Base-by-base conservation (phyloP, 2,329 filamentous ascomycete genomes). In the Ophiostoma triangulosporum region DNA sequence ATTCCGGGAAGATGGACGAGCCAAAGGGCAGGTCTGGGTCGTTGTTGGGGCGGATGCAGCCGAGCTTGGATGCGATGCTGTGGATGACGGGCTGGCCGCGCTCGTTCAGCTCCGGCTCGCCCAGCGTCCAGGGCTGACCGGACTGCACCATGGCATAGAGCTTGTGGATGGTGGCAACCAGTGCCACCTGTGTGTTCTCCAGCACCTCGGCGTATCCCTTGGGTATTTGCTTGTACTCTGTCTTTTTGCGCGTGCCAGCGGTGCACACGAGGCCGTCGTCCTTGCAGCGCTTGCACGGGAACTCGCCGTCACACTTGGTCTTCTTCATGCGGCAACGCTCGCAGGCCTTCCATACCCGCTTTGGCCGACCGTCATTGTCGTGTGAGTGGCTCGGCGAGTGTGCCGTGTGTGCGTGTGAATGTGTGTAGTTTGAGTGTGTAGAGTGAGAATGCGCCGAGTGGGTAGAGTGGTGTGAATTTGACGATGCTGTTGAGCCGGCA, bases 321-420 rank as follows among this genome's bases (percentile, higher is more conserved):
- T 83, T 83, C 72, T 83, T 83, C 77, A 82, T 82, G 59, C 79
- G 70, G 69, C 79, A 83, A 59, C 80, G 70, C 66, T 83, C 78
- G 58, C 80, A 83, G 17, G 80, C 80, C 64, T 83, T 83, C 78
- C 78, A 82, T 53, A 82, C 78, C 59, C 80, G 70, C 69, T 82
- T 83, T 62, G 82, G 77, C 57, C 78, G 71, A 48, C 73, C 74
- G 58, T 81, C 78, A 51, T 64, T 64, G 54, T 67, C 64, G 52
- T 70, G 66, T 27, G 67, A 12, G 52, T 70, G 66, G 31, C 68
- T 64, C 17, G 70, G 69, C 22, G 67, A 65, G 22, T 50, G 46
- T 4, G 46, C 29, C 4, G 29, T 17, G 26, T 48, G 45, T 29
- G 38, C 20, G 20, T n/a, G 14, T 46, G 40, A 11, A 20, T 6